phyloP scores from a whole-genome alignment of 2,329 filamentous ascomycete species.

The Penicillium sp. region DNA sequence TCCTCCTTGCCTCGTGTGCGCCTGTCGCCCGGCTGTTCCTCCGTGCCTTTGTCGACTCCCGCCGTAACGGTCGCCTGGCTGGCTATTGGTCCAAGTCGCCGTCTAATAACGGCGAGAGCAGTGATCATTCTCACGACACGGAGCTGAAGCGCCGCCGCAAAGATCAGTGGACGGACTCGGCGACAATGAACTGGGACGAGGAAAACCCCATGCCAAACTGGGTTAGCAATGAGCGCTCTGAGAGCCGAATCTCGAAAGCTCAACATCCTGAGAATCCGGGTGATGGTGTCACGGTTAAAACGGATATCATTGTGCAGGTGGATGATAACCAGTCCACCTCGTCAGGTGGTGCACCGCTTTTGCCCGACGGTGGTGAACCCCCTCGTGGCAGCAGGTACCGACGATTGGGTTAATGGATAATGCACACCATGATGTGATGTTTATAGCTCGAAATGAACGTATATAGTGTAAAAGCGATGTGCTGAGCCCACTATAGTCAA shows the following conservation, averaged over 20 bases:
- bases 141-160: conserved; percentile 15
- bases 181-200: conserved; percentile 14
- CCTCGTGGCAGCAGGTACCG: not conserved
- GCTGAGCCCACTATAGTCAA: too few relatives aligned
- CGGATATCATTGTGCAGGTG: conserved; percentile 31
- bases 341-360: conserved; percentile 15
- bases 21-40: conserved; percentile 34
- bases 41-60: conserved; percentile 26
- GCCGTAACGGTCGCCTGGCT: conserved; percentile 14
- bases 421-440: not conserved
- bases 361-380: conserved; percentile 13
- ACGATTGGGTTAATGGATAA: not conserved
- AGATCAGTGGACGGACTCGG: conserved; percentile 18
- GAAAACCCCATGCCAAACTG: conserved; percentile 10
- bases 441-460: not conserved
- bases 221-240: conserved; percentile 9
- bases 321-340: conserved; percentile 17
- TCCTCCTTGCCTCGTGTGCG: conserved; percentile 34
- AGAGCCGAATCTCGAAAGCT: conserved; percentile 11
- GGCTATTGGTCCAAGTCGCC: conserved; percentile 24
- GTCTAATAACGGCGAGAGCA: conserved; percentile 14
- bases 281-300: conserved; percentile 26
- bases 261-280: conserved; percentile 10
- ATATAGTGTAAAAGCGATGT: not conserved
- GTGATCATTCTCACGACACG: conserved; percentile 5